Conservation (phyloP, 106 monocot species). For the Dactylorhiza incarnata region DNA sequence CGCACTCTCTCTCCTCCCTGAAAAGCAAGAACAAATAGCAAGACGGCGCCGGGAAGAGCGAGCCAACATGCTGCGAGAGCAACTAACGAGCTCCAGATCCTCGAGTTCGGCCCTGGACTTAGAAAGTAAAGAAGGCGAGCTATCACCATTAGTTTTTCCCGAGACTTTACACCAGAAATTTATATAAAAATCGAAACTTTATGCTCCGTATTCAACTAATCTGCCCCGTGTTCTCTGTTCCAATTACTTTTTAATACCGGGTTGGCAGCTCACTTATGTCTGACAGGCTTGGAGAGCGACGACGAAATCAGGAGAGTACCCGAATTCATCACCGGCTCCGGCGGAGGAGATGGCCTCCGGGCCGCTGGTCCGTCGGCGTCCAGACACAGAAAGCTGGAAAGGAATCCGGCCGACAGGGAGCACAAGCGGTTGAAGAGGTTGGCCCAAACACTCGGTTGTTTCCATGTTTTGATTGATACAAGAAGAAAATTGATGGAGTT, state of each 20-base stretch:
- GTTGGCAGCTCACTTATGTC: neutral
- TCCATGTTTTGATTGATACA: neutral
- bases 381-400: constrained; percentile 55
- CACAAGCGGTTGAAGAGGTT: constrained; percentile 93
- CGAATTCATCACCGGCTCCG: constrained; percentile 30
- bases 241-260: neutral
- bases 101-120: neutral
- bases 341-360: constrained; percentile 6
- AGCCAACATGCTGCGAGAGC: constrained; percentile 4
- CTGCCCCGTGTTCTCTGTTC: neutral
- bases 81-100: constrained; percentile 6
- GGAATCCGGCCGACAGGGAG: constrained; percentile 76
- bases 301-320: constrained; percentile 77
- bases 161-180: too few relatives aligned
- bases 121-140: constrained; percentile 7
- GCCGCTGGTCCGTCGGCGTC: constrained; percentile 16
- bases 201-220: too few relatives aligned
- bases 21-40: too few relatives aligned
- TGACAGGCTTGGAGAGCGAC: constrained; percentile 67
- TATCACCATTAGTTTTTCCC: neutral
- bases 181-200: too few relatives aligned
- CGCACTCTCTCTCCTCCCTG: too few relatives aligned
- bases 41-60: neutral
- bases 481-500: neutral
- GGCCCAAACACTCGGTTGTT: neutral